Evolutionary conservation across 805 yeast species (phyloP).

Genomic region (Tetrapisispora fleetii): DNA sequence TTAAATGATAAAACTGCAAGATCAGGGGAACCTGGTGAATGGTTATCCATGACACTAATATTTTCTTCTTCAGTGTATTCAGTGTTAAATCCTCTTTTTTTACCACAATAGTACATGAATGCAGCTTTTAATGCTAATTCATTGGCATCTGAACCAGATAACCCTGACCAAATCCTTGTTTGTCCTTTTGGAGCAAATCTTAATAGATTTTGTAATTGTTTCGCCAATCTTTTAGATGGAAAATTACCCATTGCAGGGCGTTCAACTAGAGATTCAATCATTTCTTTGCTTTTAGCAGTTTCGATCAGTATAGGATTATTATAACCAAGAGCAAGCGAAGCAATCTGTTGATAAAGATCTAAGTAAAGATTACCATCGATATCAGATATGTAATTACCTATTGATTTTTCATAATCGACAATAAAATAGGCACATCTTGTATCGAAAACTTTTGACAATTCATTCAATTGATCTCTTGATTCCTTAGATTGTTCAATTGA

Average conservation of each 20-base stretch:
- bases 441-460: slow-evolving; percentile 50
- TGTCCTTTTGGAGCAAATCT: slow-evolving; percentile 60
- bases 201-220: slow-evolving; percentile 39
- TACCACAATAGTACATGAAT: slow-evolving; percentile 51
- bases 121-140: slow-evolving; percentile 67
- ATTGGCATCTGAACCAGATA: slow-evolving; percentile 61
- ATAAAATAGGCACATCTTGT: slow-evolving; percentile 53
- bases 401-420: slow-evolving; percentile 53
- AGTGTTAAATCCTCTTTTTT: slow-evolving; percentile 53
- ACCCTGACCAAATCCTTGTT: slow-evolving; percentile 51
- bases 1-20: slow-evolving; percentile 78
- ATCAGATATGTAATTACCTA: slow-evolving; percentile 57
- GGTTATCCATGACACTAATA: slow-evolving; percentile 64
- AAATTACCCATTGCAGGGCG: slow-evolving; percentile 62
- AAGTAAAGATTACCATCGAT: slow-evolving; percentile 53
- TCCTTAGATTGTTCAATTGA: slow-evolving; percentile 66
- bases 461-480: slow-evolving; percentile 40
- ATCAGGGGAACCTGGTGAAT: slow-evolving; percentile 83
- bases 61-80: slow-evolving; percentile 62
- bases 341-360: slow-evolving; percentile 64
- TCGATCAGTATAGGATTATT: slow-evolving; percentile 54
- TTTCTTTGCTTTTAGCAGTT: slow-evolving; percentile 49
- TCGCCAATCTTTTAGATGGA: slow-evolving; percentile 46
- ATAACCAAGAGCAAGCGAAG: slow-evolving; percentile 63
- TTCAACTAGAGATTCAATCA: slow-evolving; percentile 55